phyloP scores from a whole-genome alignment of 306 rosid genomes.

The Medicago arabica region DNA sequence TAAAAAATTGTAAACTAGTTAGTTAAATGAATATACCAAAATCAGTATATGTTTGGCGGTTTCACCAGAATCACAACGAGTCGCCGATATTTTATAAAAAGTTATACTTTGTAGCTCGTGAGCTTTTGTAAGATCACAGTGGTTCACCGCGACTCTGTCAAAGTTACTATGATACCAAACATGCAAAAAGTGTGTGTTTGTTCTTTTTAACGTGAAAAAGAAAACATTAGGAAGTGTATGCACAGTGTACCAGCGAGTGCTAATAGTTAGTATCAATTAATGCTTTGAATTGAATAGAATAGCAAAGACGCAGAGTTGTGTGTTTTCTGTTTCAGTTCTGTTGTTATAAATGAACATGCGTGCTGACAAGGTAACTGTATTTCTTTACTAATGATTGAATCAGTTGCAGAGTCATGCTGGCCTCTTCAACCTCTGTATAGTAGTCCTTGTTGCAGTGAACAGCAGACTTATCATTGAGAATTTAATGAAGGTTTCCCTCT shows the following conservation, averaged over 20 bases:
- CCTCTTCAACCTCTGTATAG: conserved; percentile 94
- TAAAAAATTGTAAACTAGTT: not conserved
- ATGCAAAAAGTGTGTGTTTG: too few relatives aligned
- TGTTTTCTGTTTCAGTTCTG: not conserved
- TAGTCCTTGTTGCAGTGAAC: conserved; percentile 93
- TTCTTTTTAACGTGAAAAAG: not conserved
- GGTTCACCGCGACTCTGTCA: too few relatives aligned
- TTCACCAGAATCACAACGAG: too few relatives aligned
- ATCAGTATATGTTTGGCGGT: too few relatives aligned
- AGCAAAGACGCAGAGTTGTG: not conserved
- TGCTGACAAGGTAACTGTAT: conserved; percentile 24
- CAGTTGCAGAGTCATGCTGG: conserved; percentile 94
- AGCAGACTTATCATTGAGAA: conserved; percentile 96
- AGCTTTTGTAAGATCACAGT: too few relatives aligned
- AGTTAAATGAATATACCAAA: not conserved
- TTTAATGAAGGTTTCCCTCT: conserved; percentile 82
- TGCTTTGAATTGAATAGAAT: not conserved
- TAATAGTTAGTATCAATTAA: not conserved
- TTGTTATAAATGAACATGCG: not conserved
- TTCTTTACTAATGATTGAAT: conserved; percentile 39
- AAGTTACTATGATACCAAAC: too few relatives aligned
- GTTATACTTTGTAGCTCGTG: too few relatives aligned
- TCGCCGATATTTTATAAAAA: too few relatives aligned
- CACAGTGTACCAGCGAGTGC: not conserved
- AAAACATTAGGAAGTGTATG: not conserved